Percentiles rank a stretch among this genome's conserved stretches.
phyloP scores from a whole-genome alignment of 805 yeast species.

The Saturnispora serradocipensis region DNA sequence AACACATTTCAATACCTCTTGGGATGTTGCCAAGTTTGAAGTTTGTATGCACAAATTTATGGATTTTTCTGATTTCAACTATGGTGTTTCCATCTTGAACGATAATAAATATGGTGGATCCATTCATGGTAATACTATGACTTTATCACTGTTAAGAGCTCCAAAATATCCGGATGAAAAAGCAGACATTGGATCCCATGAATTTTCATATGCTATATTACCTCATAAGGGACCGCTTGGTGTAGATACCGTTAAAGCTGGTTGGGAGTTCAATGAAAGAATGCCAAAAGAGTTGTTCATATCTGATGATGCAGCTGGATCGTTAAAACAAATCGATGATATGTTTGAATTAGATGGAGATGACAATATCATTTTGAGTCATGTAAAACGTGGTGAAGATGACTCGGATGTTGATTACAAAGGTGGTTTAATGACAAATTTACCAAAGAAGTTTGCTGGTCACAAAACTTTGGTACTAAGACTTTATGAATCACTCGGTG shows the following conservation, averaged over 20 bases:
- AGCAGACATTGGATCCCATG: slow-evolving; percentile 90
- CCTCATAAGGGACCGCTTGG: slow-evolving; percentile 73
- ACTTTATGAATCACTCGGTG: slow-evolving; percentile 85
- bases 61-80: slow-evolving; percentile 76
- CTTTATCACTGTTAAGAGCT: slow-evolving; percentile 77
- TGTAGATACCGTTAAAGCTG: slow-evolving; percentile 59
- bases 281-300: slow-evolving; percentile 15
- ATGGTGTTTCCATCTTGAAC: slow-evolving; percentile 81
- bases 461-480: slow-evolving; percentile 55
- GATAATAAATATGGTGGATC: slow-evolving; percentile 88
- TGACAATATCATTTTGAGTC: slow-evolving; percentile 55
- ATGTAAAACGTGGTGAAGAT: slow-evolving; percentile 82
- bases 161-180: slow-evolving; percentile 91
- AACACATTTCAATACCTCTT: slow-evolving; percentile 86
- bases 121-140: slow-evolving; percentile 86
- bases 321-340: slow-evolving; percentile 6
- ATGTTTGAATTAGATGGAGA: slow-evolving; percentile 36
- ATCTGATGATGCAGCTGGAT: slow-evolving; percentile 1
- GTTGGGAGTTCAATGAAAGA: slow-evolving; percentile 68
- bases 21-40: slow-evolving; percentile 97
- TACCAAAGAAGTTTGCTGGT: slow-evolving; percentile 36
- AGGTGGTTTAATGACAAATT: slow-evolving; percentile 27
- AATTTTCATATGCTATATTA: slow-evolving; percentile 69
- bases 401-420: slow-evolving; percentile 47
- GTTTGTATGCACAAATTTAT: slow-evolving; percentile 92